phyloP scores from a whole-genome alignment of 2,329 filamentous ascomycete species.

The Nigrospora osmanthi region DNA sequence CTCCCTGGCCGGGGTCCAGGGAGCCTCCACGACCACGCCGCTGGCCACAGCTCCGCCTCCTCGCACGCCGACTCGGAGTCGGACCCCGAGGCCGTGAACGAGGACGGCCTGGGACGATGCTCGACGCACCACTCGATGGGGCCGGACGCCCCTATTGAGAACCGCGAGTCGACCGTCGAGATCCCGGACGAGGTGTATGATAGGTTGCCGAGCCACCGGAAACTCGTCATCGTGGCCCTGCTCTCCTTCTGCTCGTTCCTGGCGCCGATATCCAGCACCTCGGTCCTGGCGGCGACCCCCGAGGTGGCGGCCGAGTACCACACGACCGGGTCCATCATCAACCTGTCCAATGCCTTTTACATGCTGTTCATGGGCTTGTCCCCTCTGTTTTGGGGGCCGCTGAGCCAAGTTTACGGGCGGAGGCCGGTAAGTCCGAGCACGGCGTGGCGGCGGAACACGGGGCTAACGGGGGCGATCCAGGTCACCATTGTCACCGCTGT shows the following conservation, averaged over 20 bases:
- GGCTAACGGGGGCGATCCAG: constrained; percentile 22
- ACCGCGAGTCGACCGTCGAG: constrained; percentile 22
- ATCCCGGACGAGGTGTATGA: constrained; percentile 55
- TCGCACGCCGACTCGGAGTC: constrained; percentile 8
- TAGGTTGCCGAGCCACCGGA: constrained; percentile 52
- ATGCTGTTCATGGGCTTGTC: constrained; percentile 65
- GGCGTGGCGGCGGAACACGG: too few species aligned
- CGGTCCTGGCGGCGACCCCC: constrained; percentile 64
- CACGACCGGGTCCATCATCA: constrained; percentile 63
- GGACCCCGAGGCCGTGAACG: constrained; percentile 3
- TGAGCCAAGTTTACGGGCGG: constrained; percentile 58
- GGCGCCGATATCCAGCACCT: constrained; percentile 67
- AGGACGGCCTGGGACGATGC: constrained; percentile 14
- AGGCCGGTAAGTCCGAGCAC: constrained; percentile 35
- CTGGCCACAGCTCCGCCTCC: background rate
- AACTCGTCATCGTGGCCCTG: constrained; percentile 59
- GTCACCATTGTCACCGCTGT: constrained; percentile 51
- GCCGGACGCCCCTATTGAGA: constrained; percentile 19
- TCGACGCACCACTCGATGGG: constrained; percentile 20
- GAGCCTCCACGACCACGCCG: constrained; percentile 1
- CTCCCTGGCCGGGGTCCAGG: background rate
- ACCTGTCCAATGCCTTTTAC: constrained; percentile 65
- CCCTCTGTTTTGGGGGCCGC: constrained; percentile 64
- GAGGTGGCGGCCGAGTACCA: constrained; percentile 60
- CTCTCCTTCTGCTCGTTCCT: constrained; percentile 70